Base-by-base conservation (phyloP, 441 rosid species). In the Pelargonium myrrhifolium region DNA sequence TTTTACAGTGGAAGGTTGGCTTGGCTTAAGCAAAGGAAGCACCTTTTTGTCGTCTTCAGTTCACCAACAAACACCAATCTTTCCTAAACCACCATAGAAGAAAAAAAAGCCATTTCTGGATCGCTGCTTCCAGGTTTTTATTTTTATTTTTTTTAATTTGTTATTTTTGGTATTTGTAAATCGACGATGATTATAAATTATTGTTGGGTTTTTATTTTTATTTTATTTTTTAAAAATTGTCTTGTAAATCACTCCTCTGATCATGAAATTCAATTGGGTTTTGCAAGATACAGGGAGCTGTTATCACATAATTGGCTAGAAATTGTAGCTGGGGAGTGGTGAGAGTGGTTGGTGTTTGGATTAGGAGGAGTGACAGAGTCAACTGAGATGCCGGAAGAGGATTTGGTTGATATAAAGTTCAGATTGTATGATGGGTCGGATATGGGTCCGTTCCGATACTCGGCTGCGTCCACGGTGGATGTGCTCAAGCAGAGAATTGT, bases 351-450 rank as follows among this genome's bases (percentile, higher is more conserved):
- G 71, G 42, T 73, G 66, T 72, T 67, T 70, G 55, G 76, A 58
- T 47, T 72, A 18, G 62, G 62, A 43, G 70, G 6, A 67, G 70
- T 67, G 72, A 40, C 65, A 42, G 69, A 80, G 71, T 71, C 71
- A 74, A 74, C 77, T 65, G 80, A 84, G 77, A 89, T 88, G 97
- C 81, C 89, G 84, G 97, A 87, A 76, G 97, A 86, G 74, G 94
- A 85, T 51, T 81, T 86, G 69, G 76, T 88, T 64, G 96, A 89
- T 83, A 83, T 92, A 70, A 88, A 88, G 76, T 92, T 92, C 83
- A 84, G 96, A 84, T 77, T 92, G 58, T 89, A 82, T 71, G 98
- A 92, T 74, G 98, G 98, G 55, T 89, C 98, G 45, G 98, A 92
- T 67, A 81, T 92, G 82, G 98, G 98, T 6, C 98, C 98, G 0